Percentiles rank a stretch among this genome's conserved stretches.
Evolutionary conservation across 1,284 basidiomycete species (phyloP).

Genomic region (Ceratobasidium sp.): DNA sequence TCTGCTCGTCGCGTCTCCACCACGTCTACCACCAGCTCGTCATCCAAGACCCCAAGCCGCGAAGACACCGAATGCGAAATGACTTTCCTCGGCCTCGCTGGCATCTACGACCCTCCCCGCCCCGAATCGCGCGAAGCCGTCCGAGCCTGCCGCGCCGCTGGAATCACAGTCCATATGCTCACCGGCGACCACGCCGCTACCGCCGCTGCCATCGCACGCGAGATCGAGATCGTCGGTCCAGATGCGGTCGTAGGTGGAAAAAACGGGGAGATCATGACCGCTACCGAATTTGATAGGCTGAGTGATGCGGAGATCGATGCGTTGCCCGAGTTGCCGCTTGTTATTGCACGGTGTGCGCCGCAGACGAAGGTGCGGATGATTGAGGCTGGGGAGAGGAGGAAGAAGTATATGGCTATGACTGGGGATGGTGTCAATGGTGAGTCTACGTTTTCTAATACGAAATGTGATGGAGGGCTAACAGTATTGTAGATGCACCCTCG

Average conservation of each 20-base stretch:
- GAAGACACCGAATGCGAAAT: constrained; percentile 68
- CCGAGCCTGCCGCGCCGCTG: constrained; percentile 61
- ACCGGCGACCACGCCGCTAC: constrained; percentile 59
- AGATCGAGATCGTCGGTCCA: constrained; percentile 75
- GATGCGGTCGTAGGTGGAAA: constrained; percentile 63
- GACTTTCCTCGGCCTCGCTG: constrained; percentile 70
- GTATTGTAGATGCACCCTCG: constrained; percentile 58
- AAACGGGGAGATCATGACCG: constrained; percentile 75
- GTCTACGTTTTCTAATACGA: background rate
- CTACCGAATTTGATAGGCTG: constrained; percentile 70
- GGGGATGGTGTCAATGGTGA: constrained; percentile 65
- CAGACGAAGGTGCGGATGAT: constrained; percentile 64
- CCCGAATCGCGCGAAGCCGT: constrained; percentile 74
- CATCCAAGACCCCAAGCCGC: constrained; percentile 49
- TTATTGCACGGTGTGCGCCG: constrained; percentile 68
- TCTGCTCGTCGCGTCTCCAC: constrained; percentile 55
- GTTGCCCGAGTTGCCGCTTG: constrained; percentile 64
- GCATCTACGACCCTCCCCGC: constrained; percentile 76
- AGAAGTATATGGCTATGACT: constrained; percentile 57
- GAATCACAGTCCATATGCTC: constrained; percentile 46
- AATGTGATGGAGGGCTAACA: background rate
- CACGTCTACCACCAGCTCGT: background rate
- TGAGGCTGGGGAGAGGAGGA: constrained; percentile 64
- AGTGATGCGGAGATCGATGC: constrained; percentile 69
- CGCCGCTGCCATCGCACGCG: constrained; percentile 59